Evolutionary conservation across 768 basidiomycete species (phyloP), one percentile per base, ranked within the genome.

Genomic region (Termitomyces sp.): DNA sequence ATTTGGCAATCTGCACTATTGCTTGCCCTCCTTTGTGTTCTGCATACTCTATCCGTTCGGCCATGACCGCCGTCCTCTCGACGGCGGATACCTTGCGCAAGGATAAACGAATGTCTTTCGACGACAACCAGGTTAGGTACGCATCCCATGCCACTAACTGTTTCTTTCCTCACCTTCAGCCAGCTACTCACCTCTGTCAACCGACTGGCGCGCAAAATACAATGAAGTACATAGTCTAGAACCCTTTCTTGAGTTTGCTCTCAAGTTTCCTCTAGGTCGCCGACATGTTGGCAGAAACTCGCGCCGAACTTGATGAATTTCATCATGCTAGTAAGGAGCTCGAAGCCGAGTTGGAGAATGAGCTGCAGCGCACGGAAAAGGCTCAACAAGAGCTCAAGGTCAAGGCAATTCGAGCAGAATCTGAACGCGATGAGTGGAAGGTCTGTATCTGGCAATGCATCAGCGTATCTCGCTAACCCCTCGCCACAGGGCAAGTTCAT

Each of bases 391-490:
- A 93, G 29, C 82, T 92, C 38, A 86, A 81, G 76, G 80, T 85
- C 67, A 92, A 88, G 74, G 86, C 84, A 34, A 79, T 83, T 37
- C 85, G 81, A 67, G 82, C 89, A 52, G 90, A 92, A 69, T 73
- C 74, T 43, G 94, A 94, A 71, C 82, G 87, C 64, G 94, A 96
- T 64, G 89, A 94, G 36, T 96, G 95, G 95, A 96, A 96, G 88
- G 94, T 94, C 60, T 57, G 84, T 75, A 46, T 20, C 6, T 20
- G 29, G 61, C 43, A 52, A 37, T 34, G 45, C 51, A 42, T 31
- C 56, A 47, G 38, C 61, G 11, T 37, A 56, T 45, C 61, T 58
- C 63, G 40, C 40, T 57, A 37, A 53, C 38, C 43, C 54, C 47
- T 63, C 63, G 55, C 48, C 40, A 53, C 68, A 92, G 89, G 78